phyloP scores from a whole-genome alignment of 2,329 filamentous ascomycete species.

The Colletotrichum abscissum region DNA sequence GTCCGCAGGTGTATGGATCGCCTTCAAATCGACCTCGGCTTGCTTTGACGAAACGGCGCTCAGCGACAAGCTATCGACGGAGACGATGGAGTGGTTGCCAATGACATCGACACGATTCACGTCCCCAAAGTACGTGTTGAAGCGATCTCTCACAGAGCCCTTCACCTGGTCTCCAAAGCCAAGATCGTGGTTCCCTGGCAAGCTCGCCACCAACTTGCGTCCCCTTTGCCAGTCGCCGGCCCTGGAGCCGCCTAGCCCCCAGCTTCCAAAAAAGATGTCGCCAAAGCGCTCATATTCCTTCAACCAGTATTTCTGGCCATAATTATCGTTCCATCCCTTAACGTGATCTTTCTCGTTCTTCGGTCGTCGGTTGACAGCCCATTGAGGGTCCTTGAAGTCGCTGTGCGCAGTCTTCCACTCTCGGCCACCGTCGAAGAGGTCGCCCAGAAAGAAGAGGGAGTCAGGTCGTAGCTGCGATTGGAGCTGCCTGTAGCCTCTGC shows the following conservation, averaged over 20 bases:
- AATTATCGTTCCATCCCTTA: constrained; percentile 77
- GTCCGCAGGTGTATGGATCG: constrained; percentile 80
- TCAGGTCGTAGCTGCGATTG: constrained; percentile 84
- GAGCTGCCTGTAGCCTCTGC: constrained; percentile 82
- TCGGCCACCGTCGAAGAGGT: constrained; percentile 93
- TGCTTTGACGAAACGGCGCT: constrained; percentile 74
- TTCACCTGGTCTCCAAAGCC: constrained; percentile 92
- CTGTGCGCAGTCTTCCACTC: constrained; percentile 86
- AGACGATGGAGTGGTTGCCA: constrained; percentile 95
- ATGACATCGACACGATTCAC: constrained; percentile 92
- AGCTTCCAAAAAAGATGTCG: constrained; percentile 83
- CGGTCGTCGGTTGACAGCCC: constrained; percentile 64
- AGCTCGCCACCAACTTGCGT: constrained; percentile 82
- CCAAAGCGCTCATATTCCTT: constrained; percentile 87
- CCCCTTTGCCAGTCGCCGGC: constrained; percentile 71
- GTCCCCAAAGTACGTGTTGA: constrained; percentile 89
- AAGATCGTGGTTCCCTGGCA: constrained; percentile 95
- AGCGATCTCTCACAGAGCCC: constrained; percentile 81
- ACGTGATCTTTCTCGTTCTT: constrained; percentile 64
- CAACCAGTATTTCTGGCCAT: constrained; percentile 87
- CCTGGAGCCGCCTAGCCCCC: constrained; percentile 66
- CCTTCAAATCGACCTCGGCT: constrained; percentile 62
- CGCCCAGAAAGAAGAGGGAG: constrained; percentile 89
- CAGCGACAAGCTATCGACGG: constrained; percentile 87
- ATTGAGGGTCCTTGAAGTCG: constrained; percentile 68